phyloP scores from a whole-genome alignment of 371 early-diverging fungal species.

The Zancudomyces culisetae region DNA sequence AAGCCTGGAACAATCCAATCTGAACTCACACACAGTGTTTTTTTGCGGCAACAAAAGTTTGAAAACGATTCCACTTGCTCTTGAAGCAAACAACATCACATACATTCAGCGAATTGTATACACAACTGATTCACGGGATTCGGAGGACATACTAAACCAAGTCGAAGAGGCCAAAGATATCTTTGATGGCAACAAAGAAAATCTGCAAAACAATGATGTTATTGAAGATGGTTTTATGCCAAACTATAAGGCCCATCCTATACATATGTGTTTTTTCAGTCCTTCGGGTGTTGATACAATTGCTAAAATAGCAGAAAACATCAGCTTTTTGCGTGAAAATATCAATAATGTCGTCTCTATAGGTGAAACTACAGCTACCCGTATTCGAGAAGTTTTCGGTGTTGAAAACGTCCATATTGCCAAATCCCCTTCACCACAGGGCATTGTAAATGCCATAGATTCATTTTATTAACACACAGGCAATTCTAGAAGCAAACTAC shows the following conservation, averaged over 20 bases:
- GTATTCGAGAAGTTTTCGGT: neutral
- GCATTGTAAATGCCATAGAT: neutral
- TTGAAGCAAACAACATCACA: neutral
- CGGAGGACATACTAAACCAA: neutral
- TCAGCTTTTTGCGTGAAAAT: neutral
- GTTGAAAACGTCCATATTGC: neutral
- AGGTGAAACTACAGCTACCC: neutral
- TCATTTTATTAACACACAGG: too few species aligned
- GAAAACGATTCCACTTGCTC: neutral
- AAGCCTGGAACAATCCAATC: neutral
- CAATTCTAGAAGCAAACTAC: too few species aligned
- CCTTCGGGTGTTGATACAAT: neutral
- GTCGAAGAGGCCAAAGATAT: too few species aligned
- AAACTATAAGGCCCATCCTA: too few species aligned
- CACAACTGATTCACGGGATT: neutral
- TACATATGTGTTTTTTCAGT: neutral
- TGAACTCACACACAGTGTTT: neutral
- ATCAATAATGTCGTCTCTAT: neutral
- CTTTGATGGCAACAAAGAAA: too few species aligned
- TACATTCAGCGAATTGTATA: neutral
- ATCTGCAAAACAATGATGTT: too few species aligned
- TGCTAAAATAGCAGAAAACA: neutral
- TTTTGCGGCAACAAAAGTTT: neutral
- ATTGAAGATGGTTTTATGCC: too few species aligned
- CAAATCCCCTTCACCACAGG: neutral